Conservation (phyloP, 306 rosid genomes). For the Lathyrus sativus region DNA sequence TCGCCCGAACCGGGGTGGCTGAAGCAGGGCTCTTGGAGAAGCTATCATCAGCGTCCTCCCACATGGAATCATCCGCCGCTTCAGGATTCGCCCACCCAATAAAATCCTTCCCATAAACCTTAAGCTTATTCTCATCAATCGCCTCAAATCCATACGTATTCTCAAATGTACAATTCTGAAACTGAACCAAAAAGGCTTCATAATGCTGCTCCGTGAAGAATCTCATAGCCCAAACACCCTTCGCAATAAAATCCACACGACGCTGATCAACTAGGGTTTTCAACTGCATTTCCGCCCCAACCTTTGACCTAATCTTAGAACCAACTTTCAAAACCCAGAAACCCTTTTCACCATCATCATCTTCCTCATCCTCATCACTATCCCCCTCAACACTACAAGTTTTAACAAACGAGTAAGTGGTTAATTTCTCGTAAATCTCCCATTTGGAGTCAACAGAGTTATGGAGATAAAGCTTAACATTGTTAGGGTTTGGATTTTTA, state of each 20-base stretch:
- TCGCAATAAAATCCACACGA: slow-evolving; percentile 81
- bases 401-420: slow-evolving; percentile 58
- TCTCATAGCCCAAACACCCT: slow-evolving; percentile 95
- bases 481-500: slow-evolving; percentile 42
- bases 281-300: slow-evolving; percentile 62
- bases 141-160: slow-evolving; percentile 70
- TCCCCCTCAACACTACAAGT: slow-evolving; percentile 42
- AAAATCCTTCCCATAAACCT: slow-evolving; percentile 88
- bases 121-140: slow-evolving; percentile 70
- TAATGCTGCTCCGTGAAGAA: slow-evolving; percentile 65
- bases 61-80: slow-evolving; percentile 83
- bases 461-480: slow-evolving; percentile 81
- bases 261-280: slow-evolving; percentile 66
- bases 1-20: slow-evolving; percentile 53
- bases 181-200: slow-evolving; percentile 53
- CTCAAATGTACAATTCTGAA: slow-evolving; percentile 73
- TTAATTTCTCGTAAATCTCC: slow-evolving; percentile 75
- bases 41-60: slow-evolving; percentile 87
- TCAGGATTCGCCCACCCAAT: slow-evolving; percentile 91
- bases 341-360: slow-evolving; percentile 39
- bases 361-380: slow-evolving; percentile 19
- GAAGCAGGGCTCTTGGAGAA: slow-evolving; percentile 66
- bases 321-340: slow-evolving; percentile 78
- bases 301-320: slow-evolving; percentile 60
- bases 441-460: slow-evolving; percentile 86